Evolutionary conservation across 495 filamentous ascomycete species (phyloP).

Genomic region (Aspergillus olivimuriae): DNA sequence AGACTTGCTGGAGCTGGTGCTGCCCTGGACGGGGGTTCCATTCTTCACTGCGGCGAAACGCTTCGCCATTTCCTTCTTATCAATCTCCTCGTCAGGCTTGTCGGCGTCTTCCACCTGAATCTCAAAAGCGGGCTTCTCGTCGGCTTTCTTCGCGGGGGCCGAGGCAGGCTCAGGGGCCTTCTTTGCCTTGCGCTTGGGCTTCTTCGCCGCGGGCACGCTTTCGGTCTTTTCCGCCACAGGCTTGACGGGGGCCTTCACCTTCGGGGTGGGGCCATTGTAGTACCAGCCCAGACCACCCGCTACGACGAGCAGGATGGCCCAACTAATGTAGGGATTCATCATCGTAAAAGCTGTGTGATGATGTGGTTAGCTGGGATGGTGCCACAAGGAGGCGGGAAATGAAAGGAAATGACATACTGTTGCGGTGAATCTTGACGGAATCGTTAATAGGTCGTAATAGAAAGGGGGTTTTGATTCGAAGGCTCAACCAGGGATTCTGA

Average conservation of each 20-base stretch:
- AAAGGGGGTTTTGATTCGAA: no score
- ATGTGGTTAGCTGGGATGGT: constrained; percentile 6
- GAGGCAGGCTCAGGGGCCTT: constrained; percentile 26
- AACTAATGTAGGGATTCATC: constrained; percentile 47
- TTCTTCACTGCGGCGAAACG: constrained; percentile 60
- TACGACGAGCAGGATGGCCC: constrained; percentile 51
- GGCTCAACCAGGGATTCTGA: neutral
- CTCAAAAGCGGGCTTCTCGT: constrained; percentile 36
- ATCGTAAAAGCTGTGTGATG: constrained; percentile 17
- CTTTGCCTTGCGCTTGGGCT: constrained; percentile 38
- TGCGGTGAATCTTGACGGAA: neutral
- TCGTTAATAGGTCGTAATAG: neutral
- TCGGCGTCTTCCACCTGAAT: constrained; percentile 32
- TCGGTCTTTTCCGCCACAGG: constrained; percentile 32
- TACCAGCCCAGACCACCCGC: constrained; percentile 43
- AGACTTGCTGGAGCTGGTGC: constrained; percentile 36
- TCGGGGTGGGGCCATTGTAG: constrained; percentile 36
- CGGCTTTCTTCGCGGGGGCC: constrained; percentile 19
- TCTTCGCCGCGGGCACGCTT: constrained; percentile 27
- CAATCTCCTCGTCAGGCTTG: constrained; percentile 52
- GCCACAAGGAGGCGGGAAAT: neutral
- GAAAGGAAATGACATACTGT: neutral
- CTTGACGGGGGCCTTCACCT: constrained; percentile 27
- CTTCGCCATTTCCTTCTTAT: constrained; percentile 67
- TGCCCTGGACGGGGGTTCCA: constrained; percentile 46